These are phyloP conservation scores for Alternaria conjuncta DNA, from an alignment of 2,329 filamentous ascomycete species.

Conservation along the genomic window DNA sequence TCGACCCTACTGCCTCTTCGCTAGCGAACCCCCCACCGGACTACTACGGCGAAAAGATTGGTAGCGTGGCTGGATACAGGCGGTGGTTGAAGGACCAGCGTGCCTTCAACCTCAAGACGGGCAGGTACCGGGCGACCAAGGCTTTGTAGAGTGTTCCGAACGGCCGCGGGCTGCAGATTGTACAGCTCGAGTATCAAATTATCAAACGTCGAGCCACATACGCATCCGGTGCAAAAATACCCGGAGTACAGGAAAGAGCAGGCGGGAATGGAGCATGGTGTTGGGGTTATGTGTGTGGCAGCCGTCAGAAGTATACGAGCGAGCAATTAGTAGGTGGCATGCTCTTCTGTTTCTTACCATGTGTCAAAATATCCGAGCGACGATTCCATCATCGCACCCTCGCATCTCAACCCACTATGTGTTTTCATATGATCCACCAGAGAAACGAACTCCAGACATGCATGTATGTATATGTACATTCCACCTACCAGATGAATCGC, in stretches of 20 bases:
- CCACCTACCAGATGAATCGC: background rate
- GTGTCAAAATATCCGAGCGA: background rate
- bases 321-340: background rate
- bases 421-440: background rate
- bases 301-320: background rate
- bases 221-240: background rate
- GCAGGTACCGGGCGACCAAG: conserved; percentile 58
- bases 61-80: conserved; percentile 87
- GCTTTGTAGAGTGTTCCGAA: conserved; percentile 1
- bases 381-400: background rate
- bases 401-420: background rate
- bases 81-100: conserved; percentile 98
- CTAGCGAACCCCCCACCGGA: conserved; percentile 93
- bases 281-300: background rate
- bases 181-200: background rate
- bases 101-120: conserved; percentile 84
- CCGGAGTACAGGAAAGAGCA: background rate
- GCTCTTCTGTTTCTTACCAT: background rate
- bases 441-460: background rate
- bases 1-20: conserved; percentile 87
- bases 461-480: background rate
- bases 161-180: background rate
- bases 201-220: background rate
- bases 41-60: conserved; percentile 99
- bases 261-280: background rate